These are phyloP conservation scores for Boletus rubescentipes DNA, from an alignment of 768 basidiomycete genomes.

Conservation along the genomic window DNA sequence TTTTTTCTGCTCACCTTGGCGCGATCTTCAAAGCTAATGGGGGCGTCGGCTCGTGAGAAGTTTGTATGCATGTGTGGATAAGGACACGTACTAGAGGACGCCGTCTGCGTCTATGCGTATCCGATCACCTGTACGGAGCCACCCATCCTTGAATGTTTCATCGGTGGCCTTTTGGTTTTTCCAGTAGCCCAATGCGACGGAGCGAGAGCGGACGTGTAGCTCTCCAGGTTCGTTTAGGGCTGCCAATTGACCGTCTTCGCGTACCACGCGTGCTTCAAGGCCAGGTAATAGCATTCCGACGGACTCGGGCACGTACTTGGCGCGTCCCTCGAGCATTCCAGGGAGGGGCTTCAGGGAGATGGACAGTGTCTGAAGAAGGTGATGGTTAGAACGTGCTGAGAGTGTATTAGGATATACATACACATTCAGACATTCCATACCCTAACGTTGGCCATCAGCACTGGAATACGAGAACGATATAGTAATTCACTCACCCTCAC, in stretches of 20 bases:
- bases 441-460: slow-evolving; percentile 38
- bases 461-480: background rate
- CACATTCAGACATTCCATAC: slow-evolving; percentile 71
- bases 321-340: slow-evolving; percentile 46
- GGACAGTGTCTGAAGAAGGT: slow-evolving; percentile 51
- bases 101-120: slow-evolving; percentile 61
- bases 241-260: slow-evolving; percentile 57
- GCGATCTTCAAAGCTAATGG: slow-evolving; percentile 66
- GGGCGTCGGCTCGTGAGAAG: background rate
- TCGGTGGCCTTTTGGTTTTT: slow-evolving; percentile 64
- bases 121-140: slow-evolving; percentile 74
- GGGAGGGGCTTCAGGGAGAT: slow-evolving; percentile 44
- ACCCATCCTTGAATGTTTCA: slow-evolving; percentile 66
- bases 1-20: slow-evolving; percentile 50
- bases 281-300: slow-evolving; percentile 63
- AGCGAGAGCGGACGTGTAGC: slow-evolving; percentile 55
- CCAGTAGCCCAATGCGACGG: slow-evolving; percentile 69
- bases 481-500: slow-evolving; percentile 43
- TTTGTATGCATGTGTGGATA: background rate
- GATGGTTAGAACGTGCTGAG: background rate
- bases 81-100: slow-evolving; percentile 57
- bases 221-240: slow-evolving; percentile 62
- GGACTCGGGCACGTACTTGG: slow-evolving; percentile 40
- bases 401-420: slow-evolving; percentile 33
- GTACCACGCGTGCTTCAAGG: slow-evolving; percentile 59